Base-by-base conservation (phyloP, 306 rosid species). In the Sicyos edulis region DNA sequence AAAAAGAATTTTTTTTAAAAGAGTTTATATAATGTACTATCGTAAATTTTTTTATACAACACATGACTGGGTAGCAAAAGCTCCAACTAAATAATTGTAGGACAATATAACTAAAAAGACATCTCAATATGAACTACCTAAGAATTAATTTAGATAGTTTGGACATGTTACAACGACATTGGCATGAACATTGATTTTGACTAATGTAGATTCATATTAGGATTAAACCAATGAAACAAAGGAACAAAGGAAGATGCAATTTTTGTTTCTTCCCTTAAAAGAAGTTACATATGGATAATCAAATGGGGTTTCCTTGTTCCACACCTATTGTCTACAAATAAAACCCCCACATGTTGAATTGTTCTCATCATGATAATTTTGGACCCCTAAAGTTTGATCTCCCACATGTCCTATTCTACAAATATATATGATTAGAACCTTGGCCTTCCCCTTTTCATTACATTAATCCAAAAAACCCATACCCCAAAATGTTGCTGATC, bases 311-410 rank as follows among this genome's bases (percentile, higher is more conserved):
- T 42, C 34, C 7, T 11, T 65, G 71, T 65, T 65, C n/a, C 11
- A 8, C 71, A 65, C n/a, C n/a, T 19, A 34, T 42, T 40, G 16
- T 10, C 2, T 37, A n/a, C n/a, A n/a, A n/a, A n/a, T 51, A 22
- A 62, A 17, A 63, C 26, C 15, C 71, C 72, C 72, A 67, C 72
- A 68, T 47, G 72, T 68, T 68, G 72, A 68, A 47, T 68, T 49
- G 72, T 68, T 68, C 72, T 49, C 29, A 68, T 49, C 72, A 21
- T 47, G 57, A 49, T 20, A 68, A 45, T 45, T 67, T 67, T 47
- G 72, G 72, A 67, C 72, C 72, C 72, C 72, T 32, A 67, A 67
- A 67, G n/a, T 20, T 67, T 47, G 72, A 67, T 47, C 56, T 67
- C 37, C 40, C 34, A 21, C 12, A 45, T 67, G 72, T 67, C 72